Base-by-base conservation (phyloP, 805 yeast genomes). In the Debaryomyces prosopidis region DNA sequence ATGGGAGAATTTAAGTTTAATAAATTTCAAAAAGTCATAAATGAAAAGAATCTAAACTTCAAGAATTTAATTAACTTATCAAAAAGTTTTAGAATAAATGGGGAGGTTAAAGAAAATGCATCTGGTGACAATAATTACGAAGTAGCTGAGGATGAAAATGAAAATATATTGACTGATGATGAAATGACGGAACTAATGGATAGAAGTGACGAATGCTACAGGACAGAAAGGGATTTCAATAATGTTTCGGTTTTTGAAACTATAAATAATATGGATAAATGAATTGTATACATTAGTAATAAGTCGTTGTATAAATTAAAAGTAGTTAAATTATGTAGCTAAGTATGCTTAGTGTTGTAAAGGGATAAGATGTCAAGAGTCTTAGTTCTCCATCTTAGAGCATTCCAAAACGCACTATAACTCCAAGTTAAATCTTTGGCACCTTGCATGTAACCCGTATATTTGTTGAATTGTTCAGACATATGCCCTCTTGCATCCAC, bases 351-450 rank as follows among this genome's bases (percentile, higher is more conserved):
- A 19, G 10, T 37, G 12, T 17, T 20, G 19, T 37, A 17, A 19
- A 7, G 31, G 12, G 23, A 35, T n/a, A 37, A 9, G 27, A 39
- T 17, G 17, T 39, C 39, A 5, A 66, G 41, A 0, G 75, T 76
- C 52, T 64, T 76, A 26, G 57, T 51, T 63, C 94, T 81, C 83
- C 87, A 80, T 61, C 84, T 74, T 46, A 78, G 68, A 9, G 92
- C 81, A 53, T 81, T 77, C 81, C 85, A 83, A 38, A 87, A 79
- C 4, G 96, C 77, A 27, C 89, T 81, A 61, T 89, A 89, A 49
- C 95, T 85, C 98, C 98, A 92, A 4, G 97, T 91, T 54, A 92
- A 77, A 55, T 87, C 80, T 44, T 69, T 66, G 0, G 98, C 98
- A 5, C 98, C 98, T 63, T 84, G 86, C 85, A 89, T 81, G 62